These are phyloP conservation scores for Neurospora sp. DNA, from an alignment of 495 filamentous ascomycete genomes.

Conservation along the genomic window DNA sequence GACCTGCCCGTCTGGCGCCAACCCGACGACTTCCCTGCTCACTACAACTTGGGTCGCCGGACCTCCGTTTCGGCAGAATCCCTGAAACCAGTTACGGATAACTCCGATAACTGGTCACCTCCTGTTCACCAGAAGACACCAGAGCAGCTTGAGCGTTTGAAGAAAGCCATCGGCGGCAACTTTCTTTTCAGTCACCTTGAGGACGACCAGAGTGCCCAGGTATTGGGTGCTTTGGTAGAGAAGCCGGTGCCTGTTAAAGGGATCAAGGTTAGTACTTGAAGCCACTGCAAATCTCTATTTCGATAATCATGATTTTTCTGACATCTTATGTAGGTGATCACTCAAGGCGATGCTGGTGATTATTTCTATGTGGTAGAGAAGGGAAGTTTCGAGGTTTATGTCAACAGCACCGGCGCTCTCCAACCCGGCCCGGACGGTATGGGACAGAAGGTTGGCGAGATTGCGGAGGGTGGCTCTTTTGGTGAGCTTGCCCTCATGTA, in stretches of 20 bases:
- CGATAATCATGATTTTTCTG: neutral
- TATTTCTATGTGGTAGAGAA: slow-evolving; percentile 97
- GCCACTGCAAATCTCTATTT: neutral
- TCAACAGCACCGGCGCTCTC: slow-evolving; percentile 69
- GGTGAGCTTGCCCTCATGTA: slow-evolving; percentile 98
- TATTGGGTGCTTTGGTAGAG: slow-evolving; percentile 85
- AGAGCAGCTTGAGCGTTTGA: slow-evolving; percentile 72
- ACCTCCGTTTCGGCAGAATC: slow-evolving; percentile 97
- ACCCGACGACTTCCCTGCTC: slow-evolving; percentile 70
- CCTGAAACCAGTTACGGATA: slow-evolving; percentile 74
- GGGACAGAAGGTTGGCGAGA: slow-evolving; percentile 72
- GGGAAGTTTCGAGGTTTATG: slow-evolving; percentile 83
- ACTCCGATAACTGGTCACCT: slow-evolving; percentile 82
- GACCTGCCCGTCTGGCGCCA: slow-evolving; percentile 33
- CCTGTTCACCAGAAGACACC: slow-evolving; percentile 71
- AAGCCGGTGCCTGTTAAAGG: slow-evolving; percentile 91
- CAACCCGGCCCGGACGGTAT: slow-evolving; percentile 77
- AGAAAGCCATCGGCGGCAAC: slow-evolving; percentile 73
- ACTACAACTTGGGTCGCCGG: slow-evolving; percentile 87
- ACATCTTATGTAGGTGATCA: slow-evolving; percentile 55
- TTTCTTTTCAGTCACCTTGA: slow-evolving; percentile 93
- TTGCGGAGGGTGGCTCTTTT: slow-evolving; percentile 88
- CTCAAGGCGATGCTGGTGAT: slow-evolving; percentile 90
- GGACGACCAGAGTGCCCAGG: slow-evolving; percentile 78
- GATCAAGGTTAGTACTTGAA: slow-evolving; percentile 53